A percentile compares a stretch with the other conserved stretches of the same genome.
These are phyloP conservation scores for Colletotrichum musicola DNA, from an alignment of 2,329 filamentous ascomycete species.

Conservation along the genomic window DNA sequence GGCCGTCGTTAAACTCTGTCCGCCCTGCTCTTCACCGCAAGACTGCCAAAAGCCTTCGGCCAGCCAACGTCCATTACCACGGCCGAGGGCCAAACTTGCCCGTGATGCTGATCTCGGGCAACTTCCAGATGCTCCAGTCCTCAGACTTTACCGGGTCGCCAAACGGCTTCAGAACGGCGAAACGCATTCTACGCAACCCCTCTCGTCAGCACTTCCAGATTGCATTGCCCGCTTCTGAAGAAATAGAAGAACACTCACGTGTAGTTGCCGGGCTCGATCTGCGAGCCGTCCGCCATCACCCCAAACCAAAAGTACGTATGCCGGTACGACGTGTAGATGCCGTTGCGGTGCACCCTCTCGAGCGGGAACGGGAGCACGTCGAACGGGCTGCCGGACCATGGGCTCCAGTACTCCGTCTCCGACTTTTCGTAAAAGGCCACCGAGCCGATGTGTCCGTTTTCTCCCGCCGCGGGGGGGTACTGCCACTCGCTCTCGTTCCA, in stretches of 20 bases:
- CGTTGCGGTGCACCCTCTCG: constrained; percentile 47
- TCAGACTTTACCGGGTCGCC: constrained; percentile 53
- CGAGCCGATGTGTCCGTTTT: constrained; percentile 56
- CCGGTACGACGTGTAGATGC: constrained; percentile 39
- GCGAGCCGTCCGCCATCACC: constrained; percentile 54
- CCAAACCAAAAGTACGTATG: constrained; percentile 56
- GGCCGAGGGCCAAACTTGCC: constrained; percentile 23
- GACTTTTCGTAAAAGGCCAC: constrained; percentile 51
- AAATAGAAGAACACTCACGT: constrained; percentile 44
- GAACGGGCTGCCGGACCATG: constrained; percentile 48
- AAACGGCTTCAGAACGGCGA: constrained; percentile 55
- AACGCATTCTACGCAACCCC: constrained; percentile 46
- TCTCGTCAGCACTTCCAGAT: not conserved
- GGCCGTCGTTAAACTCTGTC: too few species aligned
- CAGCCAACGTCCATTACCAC: not conserved
- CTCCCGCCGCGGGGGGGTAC: constrained; percentile 54
- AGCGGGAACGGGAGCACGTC: constrained; percentile 54
- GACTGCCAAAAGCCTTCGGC: too few species aligned
- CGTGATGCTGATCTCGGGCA: constrained; percentile 44
- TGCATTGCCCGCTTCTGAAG: accelerated
- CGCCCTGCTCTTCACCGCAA: too few species aligned
- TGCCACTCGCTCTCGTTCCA: constrained; percentile 56
- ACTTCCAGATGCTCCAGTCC: constrained; percentile 55
- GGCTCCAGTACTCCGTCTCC: constrained; percentile 50
- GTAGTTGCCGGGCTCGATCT: constrained; percentile 55